These are phyloP conservation scores for Dendrobium officinale DNA, from an alignment of 106 monocot species.

Conservation along the genomic window DNA sequence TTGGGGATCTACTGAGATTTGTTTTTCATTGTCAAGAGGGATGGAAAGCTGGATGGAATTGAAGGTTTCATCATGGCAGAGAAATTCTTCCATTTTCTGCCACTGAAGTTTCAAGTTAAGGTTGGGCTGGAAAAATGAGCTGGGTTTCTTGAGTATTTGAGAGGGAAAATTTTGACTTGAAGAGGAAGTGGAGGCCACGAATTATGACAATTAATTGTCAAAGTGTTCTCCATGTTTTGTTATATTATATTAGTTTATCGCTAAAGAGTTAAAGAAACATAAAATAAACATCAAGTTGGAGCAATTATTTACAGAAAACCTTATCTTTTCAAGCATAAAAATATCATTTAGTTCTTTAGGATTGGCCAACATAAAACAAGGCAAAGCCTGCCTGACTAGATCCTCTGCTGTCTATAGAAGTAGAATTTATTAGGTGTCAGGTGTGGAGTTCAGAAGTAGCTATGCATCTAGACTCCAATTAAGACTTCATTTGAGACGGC, in stretches of 20 bases:
- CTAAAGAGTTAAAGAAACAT: too few species aligned
- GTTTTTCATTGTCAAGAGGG: constrained; percentile 10
- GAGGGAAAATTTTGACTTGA: background rate
- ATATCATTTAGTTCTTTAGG: too few species aligned
- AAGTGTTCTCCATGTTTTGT: background rate
- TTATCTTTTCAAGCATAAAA: too few species aligned
- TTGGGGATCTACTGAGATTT: constrained; percentile 33
- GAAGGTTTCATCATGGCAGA: background rate
- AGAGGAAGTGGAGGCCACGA: constrained; percentile 2
- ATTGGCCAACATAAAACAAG: too few species aligned
- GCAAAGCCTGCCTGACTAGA: too few species aligned
- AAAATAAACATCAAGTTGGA: too few species aligned
- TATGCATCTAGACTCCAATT: too few species aligned
- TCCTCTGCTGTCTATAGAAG: too few species aligned
- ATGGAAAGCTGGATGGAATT: background rate
- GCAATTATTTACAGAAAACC: too few species aligned
- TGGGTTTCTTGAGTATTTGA: background rate
- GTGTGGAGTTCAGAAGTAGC: too few species aligned
- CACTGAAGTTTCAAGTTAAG: background rate
- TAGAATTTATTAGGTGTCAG: too few species aligned
- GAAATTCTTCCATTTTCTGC: background rate
- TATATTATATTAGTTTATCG: background rate
- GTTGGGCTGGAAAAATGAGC: background rate
- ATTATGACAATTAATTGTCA: background rate
- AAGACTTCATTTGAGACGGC: too few species aligned